Percentiles rank a stretch among this genome's conserved stretches.
phyloP scores from a whole-genome alignment of 768 basidiomycete genomes.

The Mycena albidolilacea region DNA sequence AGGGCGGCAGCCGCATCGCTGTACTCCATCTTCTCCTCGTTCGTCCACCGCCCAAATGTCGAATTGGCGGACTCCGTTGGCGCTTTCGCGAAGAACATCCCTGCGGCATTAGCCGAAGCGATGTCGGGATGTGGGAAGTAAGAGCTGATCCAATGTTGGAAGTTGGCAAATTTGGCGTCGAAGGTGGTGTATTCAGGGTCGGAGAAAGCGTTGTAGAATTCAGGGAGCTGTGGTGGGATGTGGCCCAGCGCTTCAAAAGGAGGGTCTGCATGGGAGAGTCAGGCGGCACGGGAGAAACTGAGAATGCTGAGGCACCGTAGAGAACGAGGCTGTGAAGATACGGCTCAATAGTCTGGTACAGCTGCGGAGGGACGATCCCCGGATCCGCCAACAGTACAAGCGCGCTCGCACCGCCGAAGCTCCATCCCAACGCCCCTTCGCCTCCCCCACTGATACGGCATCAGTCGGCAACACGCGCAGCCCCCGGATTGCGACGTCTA shows the following conservation, averaged over 20 bases:
- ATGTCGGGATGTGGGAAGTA: constrained; percentile 46
- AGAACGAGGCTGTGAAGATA: constrained; percentile 51
- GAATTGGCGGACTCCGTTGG: background rate
- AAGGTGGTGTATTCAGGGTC: constrained; percentile 43
- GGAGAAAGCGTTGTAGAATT: constrained; percentile 42
- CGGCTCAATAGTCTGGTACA: constrained; percentile 45
- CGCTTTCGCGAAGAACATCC: constrained; percentile 14
- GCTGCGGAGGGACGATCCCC: constrained; percentile 39
- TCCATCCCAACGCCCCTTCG: too few species aligned
- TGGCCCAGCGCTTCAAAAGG: constrained; percentile 49
- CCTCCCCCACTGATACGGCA: too few species aligned
- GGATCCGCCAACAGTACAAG: constrained; percentile 50
- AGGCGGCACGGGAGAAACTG: too few species aligned
- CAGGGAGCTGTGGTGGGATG: constrained; percentile 40
- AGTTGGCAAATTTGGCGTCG: constrained; percentile 43
- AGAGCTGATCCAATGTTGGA: constrained; percentile 47
- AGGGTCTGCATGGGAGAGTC: constrained; percentile 45
- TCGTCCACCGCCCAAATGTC: background rate
- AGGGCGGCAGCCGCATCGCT: background rate
- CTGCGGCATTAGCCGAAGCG: constrained; percentile 10
- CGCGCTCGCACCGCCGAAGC: constrained; percentile 49
- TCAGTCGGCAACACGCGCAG: too few species aligned
- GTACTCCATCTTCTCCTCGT: background rate
- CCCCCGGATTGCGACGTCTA: too few species aligned
- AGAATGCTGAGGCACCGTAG: constrained; percentile 44